Percentiles rank a stretch among this genome's conserved stretches.
Conservation (phyloP, 306 rosid species). For the Medicago lupulina region DNA sequence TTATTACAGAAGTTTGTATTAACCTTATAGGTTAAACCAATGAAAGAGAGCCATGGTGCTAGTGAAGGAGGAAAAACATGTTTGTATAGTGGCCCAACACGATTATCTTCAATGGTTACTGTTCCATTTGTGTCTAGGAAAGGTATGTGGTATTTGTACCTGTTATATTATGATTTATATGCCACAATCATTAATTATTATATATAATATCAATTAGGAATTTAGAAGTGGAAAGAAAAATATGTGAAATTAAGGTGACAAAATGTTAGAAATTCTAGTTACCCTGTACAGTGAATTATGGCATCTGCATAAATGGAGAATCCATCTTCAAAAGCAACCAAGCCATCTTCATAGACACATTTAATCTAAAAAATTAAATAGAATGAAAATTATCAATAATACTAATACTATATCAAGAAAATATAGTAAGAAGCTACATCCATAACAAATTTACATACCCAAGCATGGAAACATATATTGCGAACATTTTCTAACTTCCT, state of each 20-base stretch:
- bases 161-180: slow-evolving; percentile 32
- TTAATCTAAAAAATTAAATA: slow-evolving; percentile 31
- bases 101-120: slow-evolving; percentile 47
- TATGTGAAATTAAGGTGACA: background rate
- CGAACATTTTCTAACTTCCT: slow-evolving; percentile 22
- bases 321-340: slow-evolving; percentile 51
- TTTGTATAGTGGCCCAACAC: slow-evolving; percentile 55
- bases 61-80: slow-evolving; percentile 54
- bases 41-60: slow-evolving; percentile 52
- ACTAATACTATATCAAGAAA: too few relatives aligned
- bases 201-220: background rate
- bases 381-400: background rate
- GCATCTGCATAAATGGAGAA: slow-evolving; percentile 46
- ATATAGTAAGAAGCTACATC: too few relatives aligned
- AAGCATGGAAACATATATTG: slow-evolving; percentile 38
- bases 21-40: slow-evolving; percentile 43
- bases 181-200: slow-evolving; percentile 1
- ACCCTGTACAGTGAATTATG: slow-evolving; percentile 54
- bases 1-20: background rate
- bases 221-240: too few relatives aligned
- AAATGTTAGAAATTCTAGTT: background rate
- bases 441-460: slow-evolving; percentile 19
- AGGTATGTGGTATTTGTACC: slow-evolving; percentile 48
- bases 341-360: slow-evolving; percentile 43
- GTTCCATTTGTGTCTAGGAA: slow-evolving; percentile 48